These are phyloP conservation scores for Quercus berberidifolia DNA, from an alignment of 306 rosid species.

Conservation along the genomic window DNA sequence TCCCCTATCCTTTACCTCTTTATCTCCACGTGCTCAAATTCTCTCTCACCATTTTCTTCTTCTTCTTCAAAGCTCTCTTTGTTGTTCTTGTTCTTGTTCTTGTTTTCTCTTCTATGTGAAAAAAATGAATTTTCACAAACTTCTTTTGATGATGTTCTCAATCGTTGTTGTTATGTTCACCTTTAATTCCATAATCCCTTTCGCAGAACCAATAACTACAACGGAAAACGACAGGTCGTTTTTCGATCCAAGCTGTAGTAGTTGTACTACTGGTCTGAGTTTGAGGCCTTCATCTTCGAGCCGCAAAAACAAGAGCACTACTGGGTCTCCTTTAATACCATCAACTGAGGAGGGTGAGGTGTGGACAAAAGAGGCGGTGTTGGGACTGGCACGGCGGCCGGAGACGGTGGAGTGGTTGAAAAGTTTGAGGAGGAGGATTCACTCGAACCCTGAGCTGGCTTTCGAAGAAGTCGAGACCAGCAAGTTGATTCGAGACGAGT, in stretches of 20 bases:
- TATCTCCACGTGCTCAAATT: conserved; percentile 18
- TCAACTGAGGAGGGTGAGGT: conserved; percentile 33
- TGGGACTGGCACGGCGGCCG: conserved; percentile 50
- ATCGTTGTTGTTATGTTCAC: not conserved
- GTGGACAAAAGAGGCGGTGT: conserved; percentile 60
- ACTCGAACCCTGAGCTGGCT: conserved; percentile 83
- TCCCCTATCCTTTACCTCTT: not conserved
- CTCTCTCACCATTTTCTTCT: not conserved
- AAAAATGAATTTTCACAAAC: conserved; percentile 30
- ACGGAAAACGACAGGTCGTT: conserved; percentile 15
- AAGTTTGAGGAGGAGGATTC: conserved; percentile 68
- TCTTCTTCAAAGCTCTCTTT: no score
- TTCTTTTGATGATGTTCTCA: not conserved
- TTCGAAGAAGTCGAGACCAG: conserved; percentile 89
- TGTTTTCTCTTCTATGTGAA: no score
- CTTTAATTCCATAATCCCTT: not conserved
- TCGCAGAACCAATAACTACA: conserved; percentile 19
- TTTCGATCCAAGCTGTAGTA: conserved; percentile 22
- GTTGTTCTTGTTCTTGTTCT: no score
- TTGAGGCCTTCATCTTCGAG: conserved; percentile 6
- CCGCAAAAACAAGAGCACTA: conserved; percentile 34
- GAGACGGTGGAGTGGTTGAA: conserved; percentile 72
- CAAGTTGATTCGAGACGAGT: conserved; percentile 55
- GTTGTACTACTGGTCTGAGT: not conserved
- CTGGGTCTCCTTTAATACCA: not conserved